Evolutionary conservation across 2,329 filamentous ascomycete species (phyloP).

Genomic region (Hypoxylon sp.): DNA sequence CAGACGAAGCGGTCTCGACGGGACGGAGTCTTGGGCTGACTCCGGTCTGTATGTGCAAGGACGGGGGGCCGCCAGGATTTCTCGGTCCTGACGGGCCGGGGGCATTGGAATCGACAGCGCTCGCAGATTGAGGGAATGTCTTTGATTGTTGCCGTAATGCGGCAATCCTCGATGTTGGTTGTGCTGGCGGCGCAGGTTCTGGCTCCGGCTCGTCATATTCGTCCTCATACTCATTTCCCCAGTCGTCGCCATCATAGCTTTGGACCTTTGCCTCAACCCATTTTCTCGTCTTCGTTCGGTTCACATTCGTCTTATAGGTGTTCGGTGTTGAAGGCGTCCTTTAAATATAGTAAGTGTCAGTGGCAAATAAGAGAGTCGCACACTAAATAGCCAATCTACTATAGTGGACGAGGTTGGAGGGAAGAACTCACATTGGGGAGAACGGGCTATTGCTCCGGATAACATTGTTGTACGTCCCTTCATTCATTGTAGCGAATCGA

Average conservation of each 20-base stretch:
- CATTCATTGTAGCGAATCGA: slow-evolving; percentile 46
- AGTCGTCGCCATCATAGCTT: slow-evolving; percentile 93
- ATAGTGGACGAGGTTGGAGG: background rate
- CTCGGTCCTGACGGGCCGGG: slow-evolving; percentile 44
- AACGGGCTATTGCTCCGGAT: slow-evolving; percentile 47
- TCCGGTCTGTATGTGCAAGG: slow-evolving; percentile 54
- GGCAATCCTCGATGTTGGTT: slow-evolving; percentile 56
- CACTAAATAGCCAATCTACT: background rate
- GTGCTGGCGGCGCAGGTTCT: slow-evolving; percentile 54
- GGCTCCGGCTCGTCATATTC: slow-evolving; percentile 67
- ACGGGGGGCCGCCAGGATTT: slow-evolving; percentile 50
- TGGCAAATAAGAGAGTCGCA: slow-evolving; percentile 14
- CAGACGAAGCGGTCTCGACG: slow-evolving; percentile 40
- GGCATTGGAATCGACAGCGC: slow-evolving; percentile 35
- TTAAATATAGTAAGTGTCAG: slow-evolving; percentile 28
- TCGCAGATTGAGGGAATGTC: slow-evolving; percentile 49
- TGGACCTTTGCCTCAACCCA: slow-evolving; percentile 92
- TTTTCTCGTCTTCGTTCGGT: slow-evolving; percentile 90
- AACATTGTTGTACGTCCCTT: slow-evolving; percentile 49
- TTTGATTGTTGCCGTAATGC: slow-evolving; percentile 59
- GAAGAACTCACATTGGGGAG: slow-evolving; percentile 47
- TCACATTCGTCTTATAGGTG: slow-evolving; percentile 85
- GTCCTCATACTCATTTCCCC: slow-evolving; percentile 82
- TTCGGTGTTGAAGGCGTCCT: slow-evolving; percentile 46
- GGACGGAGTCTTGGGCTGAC: slow-evolving; percentile 14